These are phyloP conservation scores for Candida berthetii DNA, from an alignment of 805 yeast genomes.

Conservation along the genomic window DNA sequence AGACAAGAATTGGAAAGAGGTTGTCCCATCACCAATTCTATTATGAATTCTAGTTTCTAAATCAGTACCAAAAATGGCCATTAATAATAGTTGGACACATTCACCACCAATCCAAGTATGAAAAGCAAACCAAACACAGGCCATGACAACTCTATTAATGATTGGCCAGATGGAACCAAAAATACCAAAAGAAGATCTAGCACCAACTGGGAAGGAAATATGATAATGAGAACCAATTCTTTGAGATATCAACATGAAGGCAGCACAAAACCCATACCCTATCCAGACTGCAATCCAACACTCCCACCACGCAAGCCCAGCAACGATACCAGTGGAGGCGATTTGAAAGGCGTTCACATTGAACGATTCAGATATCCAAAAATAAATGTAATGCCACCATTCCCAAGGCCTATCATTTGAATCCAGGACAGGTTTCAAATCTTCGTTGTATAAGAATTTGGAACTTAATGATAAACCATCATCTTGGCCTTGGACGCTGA, in stretches of 20 bases:
- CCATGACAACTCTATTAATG: constrained; percentile 82
- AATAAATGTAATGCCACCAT: constrained; percentile 73
- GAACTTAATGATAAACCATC: constrained; percentile 46
- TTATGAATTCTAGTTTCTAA: constrained; percentile 58
- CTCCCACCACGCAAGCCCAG: constrained; percentile 90
- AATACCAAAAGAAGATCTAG: constrained; percentile 79
- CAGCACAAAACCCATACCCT: constrained; percentile 68
- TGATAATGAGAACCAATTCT: constrained; percentile 80
- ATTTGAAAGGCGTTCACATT: constrained; percentile 90
- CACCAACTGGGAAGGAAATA: constrained; percentile 77
- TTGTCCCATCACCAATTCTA: constrained; percentile 50
- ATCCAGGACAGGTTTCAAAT: constrained; percentile 70
- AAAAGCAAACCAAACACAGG: constrained; percentile 83
- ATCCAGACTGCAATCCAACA: constrained; percentile 87
- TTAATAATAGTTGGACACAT: constrained; percentile 71
- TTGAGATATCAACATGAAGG: constrained; percentile 63
- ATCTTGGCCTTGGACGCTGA: background rate
- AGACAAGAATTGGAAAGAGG: constrained; percentile 66
- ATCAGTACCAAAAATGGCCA: constrained; percentile 67
- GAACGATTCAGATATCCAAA: constrained; percentile 89
- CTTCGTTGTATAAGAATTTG: constrained; percentile 66
- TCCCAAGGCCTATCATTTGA: constrained; percentile 72
- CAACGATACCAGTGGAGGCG: constrained; percentile 76
- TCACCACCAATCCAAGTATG: constrained; percentile 84
- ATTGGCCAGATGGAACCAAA: constrained; percentile 89